Percentiles rank a stretch among this genome's conserved stretches.
Evolutionary conservation across 768 basidiomycete species (phyloP).

Genomic region (Boletus rubropictus): DNA sequence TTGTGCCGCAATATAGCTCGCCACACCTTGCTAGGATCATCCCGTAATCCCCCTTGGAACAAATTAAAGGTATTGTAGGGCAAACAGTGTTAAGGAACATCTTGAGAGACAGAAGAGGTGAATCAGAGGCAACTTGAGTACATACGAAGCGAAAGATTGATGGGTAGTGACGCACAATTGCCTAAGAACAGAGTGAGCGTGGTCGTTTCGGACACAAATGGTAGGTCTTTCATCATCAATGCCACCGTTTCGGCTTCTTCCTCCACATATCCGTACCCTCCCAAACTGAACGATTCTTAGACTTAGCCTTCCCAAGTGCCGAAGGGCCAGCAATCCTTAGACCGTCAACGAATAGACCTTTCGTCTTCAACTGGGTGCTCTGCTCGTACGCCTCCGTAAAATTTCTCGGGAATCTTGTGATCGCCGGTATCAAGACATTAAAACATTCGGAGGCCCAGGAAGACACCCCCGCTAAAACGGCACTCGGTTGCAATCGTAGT

Average conservation of each 20-base stretch:
- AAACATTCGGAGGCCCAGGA: constrained; percentile 45
- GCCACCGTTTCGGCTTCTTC: constrained; percentile 17
- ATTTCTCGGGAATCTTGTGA: constrained; percentile 19
- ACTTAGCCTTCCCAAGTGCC: constrained; percentile 18
- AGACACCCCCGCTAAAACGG: constrained; percentile 52
- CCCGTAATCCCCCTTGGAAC: neutral
- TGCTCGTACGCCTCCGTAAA: constrained; percentile 20
- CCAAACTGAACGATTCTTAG: constrained; percentile 23
- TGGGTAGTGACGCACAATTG: neutral
- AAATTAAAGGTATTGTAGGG: neutral
- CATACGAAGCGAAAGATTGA: neutral
- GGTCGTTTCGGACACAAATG: too few species aligned
- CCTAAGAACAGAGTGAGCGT: neutral
- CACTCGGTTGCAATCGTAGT: constrained; percentile 39
- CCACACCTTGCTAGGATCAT: neutral
- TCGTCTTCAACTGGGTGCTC: constrained; percentile 6
- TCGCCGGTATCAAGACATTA: constrained; percentile 13
- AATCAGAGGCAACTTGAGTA: neutral
- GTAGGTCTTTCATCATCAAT: constrained; percentile 1
- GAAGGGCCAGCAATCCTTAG: constrained; percentile 13
- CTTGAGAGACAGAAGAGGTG: neutral
- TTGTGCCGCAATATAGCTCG: neutral
- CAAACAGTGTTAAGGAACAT: neutral
- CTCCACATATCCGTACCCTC: constrained; percentile 13
- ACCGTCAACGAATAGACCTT: constrained; percentile 23